Evolutionary conservation across 805 yeast species (phyloP).

Genomic region (Barnettozyma sucrosica): DNA sequence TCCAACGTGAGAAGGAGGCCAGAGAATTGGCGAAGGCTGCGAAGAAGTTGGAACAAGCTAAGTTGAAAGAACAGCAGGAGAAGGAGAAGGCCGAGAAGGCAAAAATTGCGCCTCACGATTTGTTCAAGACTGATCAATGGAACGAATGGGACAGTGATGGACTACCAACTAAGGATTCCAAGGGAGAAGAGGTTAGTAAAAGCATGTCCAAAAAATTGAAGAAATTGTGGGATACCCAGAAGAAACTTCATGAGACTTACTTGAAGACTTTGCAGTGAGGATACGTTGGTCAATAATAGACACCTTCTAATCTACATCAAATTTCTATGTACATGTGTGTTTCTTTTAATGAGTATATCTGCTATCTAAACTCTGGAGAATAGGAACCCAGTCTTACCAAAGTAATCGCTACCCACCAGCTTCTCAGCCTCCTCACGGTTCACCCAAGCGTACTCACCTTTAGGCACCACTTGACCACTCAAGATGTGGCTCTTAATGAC

Average conservation of each 20-base stretch:
- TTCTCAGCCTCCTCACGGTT: slow-evolving; percentile 69
- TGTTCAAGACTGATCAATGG: slow-evolving; percentile 64
- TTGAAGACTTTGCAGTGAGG: slow-evolving; percentile 8
- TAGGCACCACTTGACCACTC: slow-evolving; percentile 64
- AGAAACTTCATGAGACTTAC: slow-evolving; percentile 73
- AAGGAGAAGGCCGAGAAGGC: slow-evolving; percentile 60
- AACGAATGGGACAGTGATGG: slow-evolving; percentile 83
- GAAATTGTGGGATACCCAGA: slow-evolving; percentile 75
- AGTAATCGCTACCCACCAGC: slow-evolving; percentile 50
- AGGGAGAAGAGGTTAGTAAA: slow-evolving; percentile 82
- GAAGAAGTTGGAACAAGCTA: slow-evolving; percentile 52
- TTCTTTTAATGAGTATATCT: neutral
- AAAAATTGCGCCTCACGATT: slow-evolving; percentile 58
- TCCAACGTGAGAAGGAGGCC: slow-evolving; percentile 52
- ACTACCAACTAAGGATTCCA: slow-evolving; percentile 66
- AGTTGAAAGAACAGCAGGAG: slow-evolving; percentile 56
- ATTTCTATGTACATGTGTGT: neutral
- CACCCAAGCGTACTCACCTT: slow-evolving; percentile 70
- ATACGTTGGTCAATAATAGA: neutral
- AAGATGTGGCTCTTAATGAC: slow-evolving; percentile 82
- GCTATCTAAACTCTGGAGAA: slow-evolving; percentile 27
- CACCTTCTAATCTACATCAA: neutral
- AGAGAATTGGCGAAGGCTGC: slow-evolving; percentile 50
- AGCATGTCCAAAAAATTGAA: slow-evolving; percentile 77
- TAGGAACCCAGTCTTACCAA: slow-evolving; percentile 39